A percentile compares a stretch with the other conserved stretches of the same genome.
phyloP scores from a whole-genome alignment of 2,329 filamentous ascomycete species.

The Periglandula ipomoeae region DNA sequence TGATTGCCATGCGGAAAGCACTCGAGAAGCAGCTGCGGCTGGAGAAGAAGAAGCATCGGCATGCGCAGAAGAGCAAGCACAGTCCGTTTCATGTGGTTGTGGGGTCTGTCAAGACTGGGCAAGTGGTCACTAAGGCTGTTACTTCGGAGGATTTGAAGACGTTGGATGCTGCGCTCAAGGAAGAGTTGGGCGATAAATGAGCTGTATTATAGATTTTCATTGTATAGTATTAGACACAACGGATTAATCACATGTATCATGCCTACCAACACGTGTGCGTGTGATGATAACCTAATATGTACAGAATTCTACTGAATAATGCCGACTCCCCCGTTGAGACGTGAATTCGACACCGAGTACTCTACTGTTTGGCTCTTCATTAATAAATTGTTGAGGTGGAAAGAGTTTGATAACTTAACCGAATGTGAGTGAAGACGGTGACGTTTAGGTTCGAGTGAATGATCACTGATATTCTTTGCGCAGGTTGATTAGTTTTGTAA shows the following conservation, averaged over 20 bases:
- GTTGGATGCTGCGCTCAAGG: constrained; percentile 5
- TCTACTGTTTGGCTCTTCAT: too few relatives aligned
- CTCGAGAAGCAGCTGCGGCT: constrained; percentile 13
- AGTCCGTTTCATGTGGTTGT: constrained; percentile 9
- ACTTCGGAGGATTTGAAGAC: constrained; percentile 2
- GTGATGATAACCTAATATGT: too few relatives aligned
- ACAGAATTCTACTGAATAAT: too few relatives aligned
- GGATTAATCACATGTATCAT: not conserved
- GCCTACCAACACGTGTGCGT: too few relatives aligned
- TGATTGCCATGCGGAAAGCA: constrained; percentile 15
- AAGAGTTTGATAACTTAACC: too few relatives aligned
- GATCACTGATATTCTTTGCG: too few relatives aligned
- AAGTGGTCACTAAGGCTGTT: constrained; percentile 3
- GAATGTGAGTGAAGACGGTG: too few relatives aligned
- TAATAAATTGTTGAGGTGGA: too few relatives aligned
- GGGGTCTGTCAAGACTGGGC: not conserved
- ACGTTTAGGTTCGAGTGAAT: too few relatives aligned
- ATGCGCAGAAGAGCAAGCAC: not conserved
- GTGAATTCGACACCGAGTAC: too few relatives aligned
- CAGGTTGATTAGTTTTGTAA: too few relatives aligned
- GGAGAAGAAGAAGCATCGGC: not conserved
- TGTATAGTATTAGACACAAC: not conserved
- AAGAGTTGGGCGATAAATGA: not conserved
- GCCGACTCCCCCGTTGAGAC: too few relatives aligned
- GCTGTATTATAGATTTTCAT: not conserved